These are phyloP conservation scores for Mortierella sp. DNA, from an alignment of 371 early-diverging fungal genomes.

Conservation along the genomic window DNA sequence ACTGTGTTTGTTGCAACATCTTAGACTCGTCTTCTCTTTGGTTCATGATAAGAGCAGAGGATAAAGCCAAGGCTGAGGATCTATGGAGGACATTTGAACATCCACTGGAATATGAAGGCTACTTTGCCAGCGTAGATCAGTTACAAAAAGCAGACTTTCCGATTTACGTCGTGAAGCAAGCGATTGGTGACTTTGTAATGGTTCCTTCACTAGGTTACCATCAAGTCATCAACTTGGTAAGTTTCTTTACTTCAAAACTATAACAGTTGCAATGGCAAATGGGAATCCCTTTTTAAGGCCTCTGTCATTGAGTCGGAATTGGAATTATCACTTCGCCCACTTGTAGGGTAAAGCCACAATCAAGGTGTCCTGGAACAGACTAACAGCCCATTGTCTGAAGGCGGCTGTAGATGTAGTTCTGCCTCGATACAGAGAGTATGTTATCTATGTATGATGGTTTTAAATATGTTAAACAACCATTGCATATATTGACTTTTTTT, in stretches of 20 bases:
- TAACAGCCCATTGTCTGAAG: conserved; percentile 44
- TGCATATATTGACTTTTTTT: neutral
- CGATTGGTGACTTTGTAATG: conserved; percentile 57
- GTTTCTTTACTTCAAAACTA: neutral
- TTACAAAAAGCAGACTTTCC: conserved; percentile 45
- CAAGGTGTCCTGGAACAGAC: conserved; percentile 59
- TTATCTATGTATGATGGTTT: neutral
- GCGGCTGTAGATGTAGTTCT: conserved; percentile 32
- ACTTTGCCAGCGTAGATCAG: conserved; percentile 42
- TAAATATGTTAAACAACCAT: neutral
- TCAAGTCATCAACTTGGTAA: conserved; percentile 56
- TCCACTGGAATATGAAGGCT: conserved; percentile 51
- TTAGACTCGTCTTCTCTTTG: conserved; percentile 51
- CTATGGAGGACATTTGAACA: conserved; percentile 36
- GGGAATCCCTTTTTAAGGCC: neutral
- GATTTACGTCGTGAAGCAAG: conserved; percentile 55
- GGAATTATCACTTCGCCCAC: neutral
- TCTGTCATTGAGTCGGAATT: neutral
- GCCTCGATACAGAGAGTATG: conserved; percentile 54
- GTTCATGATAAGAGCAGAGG: conserved; percentile 53
- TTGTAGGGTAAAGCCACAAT: conserved; percentile 50
- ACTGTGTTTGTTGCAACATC: neutral
- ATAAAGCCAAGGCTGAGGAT: conserved; percentile 33
- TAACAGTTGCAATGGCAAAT: neutral
- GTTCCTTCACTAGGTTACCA: conserved; percentile 55